Percentiles rank a stretch among this genome's conserved stretches.
phyloP scores from a whole-genome alignment of 1,284 basidiomycete species.

The Anthracocystis walkeri region DNA sequence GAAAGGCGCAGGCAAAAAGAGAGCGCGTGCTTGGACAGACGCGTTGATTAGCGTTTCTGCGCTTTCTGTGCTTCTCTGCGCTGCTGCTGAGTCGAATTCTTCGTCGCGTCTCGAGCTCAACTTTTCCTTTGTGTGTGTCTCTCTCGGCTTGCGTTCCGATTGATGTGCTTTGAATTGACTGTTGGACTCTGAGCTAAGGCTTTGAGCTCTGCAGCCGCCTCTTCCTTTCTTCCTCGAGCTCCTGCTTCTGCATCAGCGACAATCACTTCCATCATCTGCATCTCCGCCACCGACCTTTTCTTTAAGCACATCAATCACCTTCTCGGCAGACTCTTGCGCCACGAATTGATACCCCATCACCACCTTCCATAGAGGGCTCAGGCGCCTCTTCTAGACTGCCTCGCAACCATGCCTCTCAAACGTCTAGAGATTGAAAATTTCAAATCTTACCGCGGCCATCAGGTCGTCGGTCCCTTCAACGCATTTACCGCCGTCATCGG shows the following conservation, averaged over 20 bases:
- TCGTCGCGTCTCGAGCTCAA: constrained; percentile 10
- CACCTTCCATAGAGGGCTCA: constrained; percentile 21
- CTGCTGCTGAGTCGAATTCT: not conserved
- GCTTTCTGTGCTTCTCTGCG: not conserved
- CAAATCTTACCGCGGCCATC: constrained; percentile 80
- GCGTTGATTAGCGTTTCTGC: constrained; percentile 11
- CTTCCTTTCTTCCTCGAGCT: not conserved
- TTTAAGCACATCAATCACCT: not conserved
- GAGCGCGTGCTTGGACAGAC: constrained; percentile 4
- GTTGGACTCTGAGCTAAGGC: too few species aligned
- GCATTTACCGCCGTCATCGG: constrained; percentile 94
- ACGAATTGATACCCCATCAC: not conserved
- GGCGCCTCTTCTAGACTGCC: constrained; percentile 29
- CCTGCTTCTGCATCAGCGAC: not conserved
- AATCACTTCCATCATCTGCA: not conserved
- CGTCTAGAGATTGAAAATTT: constrained; percentile 68
- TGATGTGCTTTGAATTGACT: not conserved
- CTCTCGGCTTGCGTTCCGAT: not conserved
- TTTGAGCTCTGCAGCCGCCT: not conserved
- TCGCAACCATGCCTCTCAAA: constrained; percentile 62
- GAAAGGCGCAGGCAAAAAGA: not conserved
- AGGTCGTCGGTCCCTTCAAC: constrained; percentile 88
- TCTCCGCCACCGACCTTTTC: not conserved
- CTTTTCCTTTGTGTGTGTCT: not conserved
- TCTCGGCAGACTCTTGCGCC: not conserved